Evolutionary conservation across 2,329 filamentous ascomycete genomes (phyloP).

Genomic region (Diatrype stigma): DNA sequence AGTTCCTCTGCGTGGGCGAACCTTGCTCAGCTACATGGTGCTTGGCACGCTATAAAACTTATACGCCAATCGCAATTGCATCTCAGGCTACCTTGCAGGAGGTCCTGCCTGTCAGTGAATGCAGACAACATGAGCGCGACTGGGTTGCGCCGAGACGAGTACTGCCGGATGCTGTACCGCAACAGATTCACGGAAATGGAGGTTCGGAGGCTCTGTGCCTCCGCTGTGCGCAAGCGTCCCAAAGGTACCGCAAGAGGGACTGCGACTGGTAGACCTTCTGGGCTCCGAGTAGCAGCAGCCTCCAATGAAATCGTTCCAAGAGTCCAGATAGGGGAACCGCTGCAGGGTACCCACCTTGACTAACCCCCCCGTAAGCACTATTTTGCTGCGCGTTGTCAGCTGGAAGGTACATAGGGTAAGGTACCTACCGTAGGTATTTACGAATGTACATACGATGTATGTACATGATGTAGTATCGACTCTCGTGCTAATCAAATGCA

Average conservation of each 20-base stretch:
- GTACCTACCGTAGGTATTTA: no score
- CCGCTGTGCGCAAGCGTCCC: background rate
- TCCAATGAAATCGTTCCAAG: background rate
- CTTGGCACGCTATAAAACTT: background rate
- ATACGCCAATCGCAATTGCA: background rate
- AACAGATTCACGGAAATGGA: no score
- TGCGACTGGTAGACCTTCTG: no score
- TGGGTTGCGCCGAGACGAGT: no score
- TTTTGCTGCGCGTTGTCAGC: no score
- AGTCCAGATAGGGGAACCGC: slow-evolving; percentile 1
- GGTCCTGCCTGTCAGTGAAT: background rate
- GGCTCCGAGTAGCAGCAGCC: background rate
- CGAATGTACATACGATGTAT: no score
- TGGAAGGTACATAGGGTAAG: no score
- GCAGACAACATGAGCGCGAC: no score
- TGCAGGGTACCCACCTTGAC: background rate
- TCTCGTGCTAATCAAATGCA: no score
- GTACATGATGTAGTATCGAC: no score
- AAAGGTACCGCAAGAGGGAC: background rate
- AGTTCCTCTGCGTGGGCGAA: background rate
- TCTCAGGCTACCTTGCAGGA: background rate
- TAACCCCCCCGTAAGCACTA: no score
- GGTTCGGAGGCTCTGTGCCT: background rate
- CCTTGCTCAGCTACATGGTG: background rate
- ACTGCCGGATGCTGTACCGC: no score